Evolutionary conservation across 2,329 filamentous ascomycete species (phyloP), one percentile per base, ranked within the genome.

Genomic region (Capronia americana): DNA sequence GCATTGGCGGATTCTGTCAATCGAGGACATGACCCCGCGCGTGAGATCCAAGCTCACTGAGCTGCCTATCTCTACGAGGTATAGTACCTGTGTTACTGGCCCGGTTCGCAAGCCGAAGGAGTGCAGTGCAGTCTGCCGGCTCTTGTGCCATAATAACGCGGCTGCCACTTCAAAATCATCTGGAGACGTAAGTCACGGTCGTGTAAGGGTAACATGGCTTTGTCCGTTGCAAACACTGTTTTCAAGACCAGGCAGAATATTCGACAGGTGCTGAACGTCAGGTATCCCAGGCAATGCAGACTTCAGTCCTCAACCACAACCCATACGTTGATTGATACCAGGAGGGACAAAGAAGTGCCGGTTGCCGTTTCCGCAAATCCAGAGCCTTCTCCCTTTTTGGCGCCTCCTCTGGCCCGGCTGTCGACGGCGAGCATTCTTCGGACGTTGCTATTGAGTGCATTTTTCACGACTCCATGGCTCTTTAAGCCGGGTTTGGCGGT

Each of bases 391-490:
- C 38, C 38, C 17, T n/a, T 34, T 28, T 30, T 46, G 24, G 24
- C 50, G 17, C 20, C 32, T 46, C 66, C 60, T 1, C 48, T 72
- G 24, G 64, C 62, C 11, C 66, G 71, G 5, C 61, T 73, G 3
- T 63, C 71, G 11, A 71, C 68, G 46, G 66, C 68, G 20, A 75
- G 69, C 57, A 64, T 77, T 14, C 53, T 77, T 10, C 69, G 76
- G 24, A 76, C 71, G 41, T 60, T 78, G 23, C 53, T 76, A 6
- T 68, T 77, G 24, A 74, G 74, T 51, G 67, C 70, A 17, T 72
- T 76, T 24, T 75, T 77, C 60, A 75, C 75, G 1, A 75, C 73
- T 3, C 74, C 75, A 1, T 48, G 72, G 4, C 70, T 78, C 7
- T 75, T 76, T 59, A 73, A 70, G 23, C 64, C 70, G 2, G 75